Evolutionary conservation across 208 protist species (phyloP).

Genomic region (Trypanosoma vivax): DNA sequence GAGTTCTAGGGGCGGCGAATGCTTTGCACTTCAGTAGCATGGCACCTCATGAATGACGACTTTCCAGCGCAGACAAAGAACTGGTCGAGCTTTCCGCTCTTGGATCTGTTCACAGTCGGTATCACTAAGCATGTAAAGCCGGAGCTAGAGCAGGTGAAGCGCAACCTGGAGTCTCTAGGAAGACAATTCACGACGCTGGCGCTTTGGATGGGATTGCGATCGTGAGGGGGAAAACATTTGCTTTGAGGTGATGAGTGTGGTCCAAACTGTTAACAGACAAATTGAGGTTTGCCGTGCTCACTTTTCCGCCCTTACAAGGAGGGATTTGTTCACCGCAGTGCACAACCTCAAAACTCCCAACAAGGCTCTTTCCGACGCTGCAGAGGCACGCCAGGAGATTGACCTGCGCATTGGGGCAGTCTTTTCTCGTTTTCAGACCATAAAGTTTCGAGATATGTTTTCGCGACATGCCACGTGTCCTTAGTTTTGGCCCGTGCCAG

Average conservation of each 20-base stretch:
- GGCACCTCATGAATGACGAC: slow-evolving; percentile 94
- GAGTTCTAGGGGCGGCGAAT: slow-evolving; percentile 73
- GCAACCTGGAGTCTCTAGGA: slow-evolving; percentile 70
- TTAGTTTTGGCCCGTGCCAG: slow-evolving; percentile 95
- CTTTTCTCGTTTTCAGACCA: slow-evolving; percentile 93
- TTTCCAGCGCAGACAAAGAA: slow-evolving; percentile 70
- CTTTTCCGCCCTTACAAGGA: slow-evolving; percentile 89
- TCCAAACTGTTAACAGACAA: slow-evolving; percentile 30
- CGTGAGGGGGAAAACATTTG: slow-evolving; percentile 97
- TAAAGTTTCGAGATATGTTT: slow-evolving; percentile 77
- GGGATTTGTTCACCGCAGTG: slow-evolving; percentile 82
- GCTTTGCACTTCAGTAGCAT: slow-evolving; percentile 95
- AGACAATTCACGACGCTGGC: slow-evolving; percentile 73
- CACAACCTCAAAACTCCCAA: slow-evolving; percentile 80
- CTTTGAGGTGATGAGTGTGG: slow-evolving; percentile 93
- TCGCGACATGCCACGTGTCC: slow-evolving; percentile 45
- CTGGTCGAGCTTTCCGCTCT: slow-evolving; percentile 87
- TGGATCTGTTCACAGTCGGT: slow-evolving; percentile 81
- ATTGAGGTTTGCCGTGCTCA: slow-evolving; percentile 73
- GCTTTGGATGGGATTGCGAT: slow-evolving; percentile 95
- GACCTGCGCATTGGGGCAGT: slow-evolving; percentile 94
- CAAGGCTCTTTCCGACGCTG: slow-evolving; percentile 82
- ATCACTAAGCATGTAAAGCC: slow-evolving; percentile 75
- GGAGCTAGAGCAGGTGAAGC: slow-evolving; percentile 66
- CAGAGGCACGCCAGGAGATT: slow-evolving; percentile 94